Evolutionary conservation across 345 rosid genomes (phyloP), one percentile per base, ranked within the genome.

Genomic region (Cardamine resedifolia): DNA sequence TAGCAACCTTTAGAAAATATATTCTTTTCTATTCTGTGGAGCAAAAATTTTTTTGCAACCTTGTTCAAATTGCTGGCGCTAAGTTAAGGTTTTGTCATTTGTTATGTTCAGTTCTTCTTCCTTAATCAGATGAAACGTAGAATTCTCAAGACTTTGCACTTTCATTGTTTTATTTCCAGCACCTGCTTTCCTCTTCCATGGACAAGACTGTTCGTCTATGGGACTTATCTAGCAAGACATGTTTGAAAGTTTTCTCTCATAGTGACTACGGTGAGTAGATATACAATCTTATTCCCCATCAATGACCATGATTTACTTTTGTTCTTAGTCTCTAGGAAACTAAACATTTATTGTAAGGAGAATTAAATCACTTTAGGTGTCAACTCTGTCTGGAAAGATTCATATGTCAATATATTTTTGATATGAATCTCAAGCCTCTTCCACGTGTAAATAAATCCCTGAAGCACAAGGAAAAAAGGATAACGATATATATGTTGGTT

Each of bases 151-250:
- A 53, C 18, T 53, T 58, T 33, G 71, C 20, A 27, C 18, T 63
- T 20, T 27, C 66, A 14, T 49, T 48, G 28, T 64, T 66, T 80
- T 80, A 56, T 58, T 74, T 69, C 26, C 90, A 94, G 98, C 88
- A 81, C 66, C 85, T 94, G 79, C 96, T 94, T 58, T 94, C 98
- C 55, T 91, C 98, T 60, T 94, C 98, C 21, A 91, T 91, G 97
- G 98, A 94, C 84, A 94, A 94, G 83, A 91, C 98, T 10, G 98
- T 94, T 68, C 96, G 98, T 55, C 74, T 94, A 27, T 94, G 98
- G 98, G 84, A 91, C 83, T 81, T 89, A 81, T 81, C 85, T 69
- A 85, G 90, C 90, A 82, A 88, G 81, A 78, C 88, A 41, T 94
- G 98, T 80, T 85, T 91, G 86, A 89, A 87, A 85, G 73, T 87